Percentiles rank a stretch among this genome's conserved stretches.
phyloP scores from a whole-genome alignment of 208 protist genomes.

The Crithidia brevicula region DNA sequence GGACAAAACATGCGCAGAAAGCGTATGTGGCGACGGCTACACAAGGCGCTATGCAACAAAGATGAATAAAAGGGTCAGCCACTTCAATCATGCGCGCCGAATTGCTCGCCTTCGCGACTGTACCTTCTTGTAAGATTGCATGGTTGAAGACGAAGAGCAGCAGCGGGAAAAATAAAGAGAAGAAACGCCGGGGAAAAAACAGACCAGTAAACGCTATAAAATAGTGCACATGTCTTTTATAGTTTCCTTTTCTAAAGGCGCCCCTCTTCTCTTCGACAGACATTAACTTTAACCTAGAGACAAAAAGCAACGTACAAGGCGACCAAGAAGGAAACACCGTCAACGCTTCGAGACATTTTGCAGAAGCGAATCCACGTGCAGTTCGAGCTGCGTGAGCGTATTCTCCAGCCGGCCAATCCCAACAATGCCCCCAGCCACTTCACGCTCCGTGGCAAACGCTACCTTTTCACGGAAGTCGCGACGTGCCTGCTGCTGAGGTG shows the following conservation, averaged over 20 bases:
- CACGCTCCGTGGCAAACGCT: conserved; percentile 7
- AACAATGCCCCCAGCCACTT: conserved; percentile 6
- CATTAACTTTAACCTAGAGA: no score
- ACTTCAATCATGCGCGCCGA: no score
- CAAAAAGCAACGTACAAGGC: no score
- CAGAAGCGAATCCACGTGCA: conserved; percentile 21
- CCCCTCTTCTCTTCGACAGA: no score
- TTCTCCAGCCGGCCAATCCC: conserved; percentile 7
- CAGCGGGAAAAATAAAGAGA: no score
- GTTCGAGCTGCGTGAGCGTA: conserved; percentile 14
- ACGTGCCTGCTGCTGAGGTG: not conserved
- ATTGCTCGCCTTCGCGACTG: no score
- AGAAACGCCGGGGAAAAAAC: conserved; percentile 7
- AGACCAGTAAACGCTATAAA: conserved; percentile 5
- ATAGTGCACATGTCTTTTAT: conserved; percentile 8
- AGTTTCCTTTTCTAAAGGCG: not conserved
- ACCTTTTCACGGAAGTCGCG: conserved; percentile 4
- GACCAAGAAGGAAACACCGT: not conserved
- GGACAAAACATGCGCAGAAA: no score
- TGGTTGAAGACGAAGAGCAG: no score
- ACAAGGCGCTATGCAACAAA: no score
- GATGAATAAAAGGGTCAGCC: no score
- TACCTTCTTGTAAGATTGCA: no score
- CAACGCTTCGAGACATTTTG: conserved; percentile 9
- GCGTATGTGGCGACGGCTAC: no score